These are phyloP conservation scores for Fusarium sp. DNA, from an alignment of 2,329 filamentous ascomycete species.

Conservation along the genomic window DNA sequence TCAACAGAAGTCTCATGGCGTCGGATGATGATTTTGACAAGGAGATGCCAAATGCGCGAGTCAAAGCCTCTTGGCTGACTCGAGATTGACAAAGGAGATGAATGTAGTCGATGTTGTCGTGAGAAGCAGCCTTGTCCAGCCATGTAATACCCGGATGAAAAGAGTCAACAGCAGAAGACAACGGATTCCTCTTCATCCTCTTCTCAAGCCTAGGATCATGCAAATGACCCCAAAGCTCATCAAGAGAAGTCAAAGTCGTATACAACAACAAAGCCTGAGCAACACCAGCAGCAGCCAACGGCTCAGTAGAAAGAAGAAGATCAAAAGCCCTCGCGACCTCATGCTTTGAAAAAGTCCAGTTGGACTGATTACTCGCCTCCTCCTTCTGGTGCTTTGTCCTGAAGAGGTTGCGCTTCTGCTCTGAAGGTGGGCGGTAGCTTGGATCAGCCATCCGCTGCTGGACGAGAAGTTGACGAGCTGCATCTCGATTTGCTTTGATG, in stretches of 20 bases:
- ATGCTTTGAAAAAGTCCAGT: slow-evolving; percentile 25
- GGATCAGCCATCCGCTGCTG: slow-evolving; percentile 10
- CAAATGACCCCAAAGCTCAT: slow-evolving; percentile 25
- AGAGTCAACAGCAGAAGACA: neutral
- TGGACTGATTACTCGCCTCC: neutral
- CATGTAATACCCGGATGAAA: neutral
- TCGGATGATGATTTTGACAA: neutral
- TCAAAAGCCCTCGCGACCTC: slow-evolving; percentile 21
- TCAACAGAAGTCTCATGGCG: slow-evolving; percentile 4
- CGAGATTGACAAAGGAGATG: slow-evolving; percentile 18
- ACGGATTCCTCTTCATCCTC: slow-evolving; percentile 18
- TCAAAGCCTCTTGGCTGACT: neutral
- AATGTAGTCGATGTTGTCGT: slow-evolving; percentile 16
- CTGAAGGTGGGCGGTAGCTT: neutral
- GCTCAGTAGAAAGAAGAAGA: neutral
- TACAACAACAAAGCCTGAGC: slow-evolving; percentile 15
- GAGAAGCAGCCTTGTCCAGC: slow-evolving; percentile 1
- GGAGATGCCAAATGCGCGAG: slow-evolving; percentile 15
- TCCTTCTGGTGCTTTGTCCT: slow-evolving; percentile 13
- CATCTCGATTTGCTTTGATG: neutral
- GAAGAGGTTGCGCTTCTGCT: slow-evolving; percentile 12
- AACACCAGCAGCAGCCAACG: slow-evolving; percentile 10
- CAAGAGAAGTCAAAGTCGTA: neutral
- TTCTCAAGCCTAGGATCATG: slow-evolving; percentile 15
- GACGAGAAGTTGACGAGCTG: slow-evolving; percentile 8